A percentile compares a stretch with the other conserved stretches of the same genome.
These are phyloP conservation scores for Hysterium pulicare DNA, from an alignment of 2,329 filamentous ascomycete species.

Conservation along the genomic window DNA sequence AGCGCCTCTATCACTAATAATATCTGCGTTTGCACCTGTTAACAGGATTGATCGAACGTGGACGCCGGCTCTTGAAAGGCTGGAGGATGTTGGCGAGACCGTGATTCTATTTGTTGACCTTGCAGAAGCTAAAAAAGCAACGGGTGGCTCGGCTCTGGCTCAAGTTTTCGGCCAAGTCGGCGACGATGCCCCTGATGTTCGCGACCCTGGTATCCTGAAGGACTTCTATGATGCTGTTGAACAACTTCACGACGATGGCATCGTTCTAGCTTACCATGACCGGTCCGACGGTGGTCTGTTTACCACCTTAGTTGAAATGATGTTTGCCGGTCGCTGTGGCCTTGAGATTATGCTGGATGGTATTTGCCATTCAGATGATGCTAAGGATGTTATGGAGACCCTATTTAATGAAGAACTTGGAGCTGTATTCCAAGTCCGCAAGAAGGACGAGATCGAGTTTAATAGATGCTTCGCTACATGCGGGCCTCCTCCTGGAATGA, in stretches of 20 bases:
- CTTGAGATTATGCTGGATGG: conserved; percentile 80
- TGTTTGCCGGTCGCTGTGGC: conserved; percentile 92
- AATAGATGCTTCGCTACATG: conserved; percentile 87
- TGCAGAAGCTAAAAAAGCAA: conserved; percentile 71
- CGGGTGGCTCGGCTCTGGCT: conserved; percentile 88
- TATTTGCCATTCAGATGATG: conserved; percentile 59
- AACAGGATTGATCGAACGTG: conserved; percentile 81
- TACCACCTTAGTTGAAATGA: conserved; percentile 92
- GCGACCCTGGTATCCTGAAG: conserved; percentile 73
- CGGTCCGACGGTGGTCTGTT: conserved; percentile 89
- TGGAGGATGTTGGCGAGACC: conserved; percentile 85
- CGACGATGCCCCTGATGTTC: conserved; percentile 79
- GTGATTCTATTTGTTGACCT: conserved; percentile 89
- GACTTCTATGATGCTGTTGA: conserved; percentile 90
- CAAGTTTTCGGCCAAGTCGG: conserved; percentile 87
- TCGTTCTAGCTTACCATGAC: conserved; percentile 93
- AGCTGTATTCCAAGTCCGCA: conserved; percentile 91
- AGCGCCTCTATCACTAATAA: conserved; percentile 84
- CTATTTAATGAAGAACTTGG: conserved; percentile 97
- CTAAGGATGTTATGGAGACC: conserved; percentile 65
- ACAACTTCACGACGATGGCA: conserved; percentile 61
- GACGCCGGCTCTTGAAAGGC: conserved; percentile 81
- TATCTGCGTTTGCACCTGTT: conserved; percentile 86
- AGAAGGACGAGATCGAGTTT: conserved; percentile 79
- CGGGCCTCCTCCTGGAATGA: conserved; percentile 74